Base-by-base conservation (phyloP, 208 protist species). In the Acanthamoeba lenticulata region DNA sequence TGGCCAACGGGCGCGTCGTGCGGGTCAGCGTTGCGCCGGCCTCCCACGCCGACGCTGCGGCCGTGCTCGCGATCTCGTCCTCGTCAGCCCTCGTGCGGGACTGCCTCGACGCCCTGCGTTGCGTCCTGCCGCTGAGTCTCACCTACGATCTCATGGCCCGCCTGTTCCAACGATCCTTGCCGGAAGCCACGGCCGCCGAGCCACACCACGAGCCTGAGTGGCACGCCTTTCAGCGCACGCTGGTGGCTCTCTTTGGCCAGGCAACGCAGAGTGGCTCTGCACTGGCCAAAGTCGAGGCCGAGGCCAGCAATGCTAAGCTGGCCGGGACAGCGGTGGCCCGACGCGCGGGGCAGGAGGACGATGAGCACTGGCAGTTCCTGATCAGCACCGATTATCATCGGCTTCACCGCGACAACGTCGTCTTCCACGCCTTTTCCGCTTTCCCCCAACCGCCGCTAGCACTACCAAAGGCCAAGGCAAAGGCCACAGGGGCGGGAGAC, bases 11-110 rank as follows among this genome's bases (percentile, higher is more conserved):
- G 15, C 69, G 69, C 69, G 45, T 36, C 19, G 69, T 79, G 38
- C 69, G 69, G 29, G 45, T 79, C 19, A 79, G 69, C 69, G 69
- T 79, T 13, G n/a, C n/a, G n/a, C n/a, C n/a, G n/a, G n/a, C n/a
- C n/a, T n/a, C n/a, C n/a, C n/a, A n/a, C n/a, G n/a, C n/a, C n/a
- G n/a, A n/a, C n/a, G n/a, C n/a, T n/a, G n/a, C n/a, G n/a, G n/a
- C n/a, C n/a, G n/a, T n/a, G n/a, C n/a, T n/a, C n/a, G n/a, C n/a
- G 69, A 45, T 79, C 4, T 45, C 38, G 36, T 24, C 69, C 38
- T 79, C 69, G 1, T 79, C 69, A 36, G 11, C 69, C 19, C 69
- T 79, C 38, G 69, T 79, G 69, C 69, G 38, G 24, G 69, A 79
- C 38, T 79, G 69, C 38, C 69, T 79, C 1, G 69, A 79, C 6